Evolutionary conservation across 306 rosid species (phyloP), one percentile per base, ranked within the genome.

Genomic region (Erythrophleum fordii): DNA sequence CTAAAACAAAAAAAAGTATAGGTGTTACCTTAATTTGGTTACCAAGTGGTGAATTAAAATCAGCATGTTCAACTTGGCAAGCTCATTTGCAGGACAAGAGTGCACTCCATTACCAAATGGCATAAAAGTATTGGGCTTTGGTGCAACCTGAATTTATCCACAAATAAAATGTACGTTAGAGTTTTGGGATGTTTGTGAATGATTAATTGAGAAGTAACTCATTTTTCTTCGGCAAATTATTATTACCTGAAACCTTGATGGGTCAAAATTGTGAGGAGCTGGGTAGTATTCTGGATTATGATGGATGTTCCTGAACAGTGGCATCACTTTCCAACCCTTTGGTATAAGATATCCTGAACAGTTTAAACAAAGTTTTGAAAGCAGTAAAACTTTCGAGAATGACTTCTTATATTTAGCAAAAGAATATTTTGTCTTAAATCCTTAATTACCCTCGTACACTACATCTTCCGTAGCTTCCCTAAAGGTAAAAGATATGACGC

Each of bases 301-400:
- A 86, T 94, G 98, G 90, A 92, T 91, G 85, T 84, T 92, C 89
- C 98, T 84, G 80, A 94, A 94, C 61, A 94, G 84, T 81, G 98
- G 98, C 98, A 94, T 87, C n/a, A 91, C 98, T 77, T 94, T 94
- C 98, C 98, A 94, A 69, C 98, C 98, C 87, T 94, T 94, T 66
- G 98, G 98, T 62, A 94, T 94, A 42, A 92, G 88, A 86, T 87
- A 94, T 48, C 98, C 97, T 94, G 77, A 52, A 82, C 51, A 59
- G 56, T 75, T 39, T 18, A 61, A 17, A 83, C 5, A 68, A 75
- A 79, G 51, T 78, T 39, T 58, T 65, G 78, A 72, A 75, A 77
- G 53, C 64, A 44, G 73, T 77, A 13, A 37, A 31, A 22, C 51
- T 25, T 49, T 39, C 37, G 18, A 56, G 69, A 35, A 67, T 16